A percentile compares a stretch with the other conserved stretches of the same genome.
phyloP scores from a whole-genome alignment of 2,329 filamentous ascomycete species.

The Westerdykella ornata region DNA sequence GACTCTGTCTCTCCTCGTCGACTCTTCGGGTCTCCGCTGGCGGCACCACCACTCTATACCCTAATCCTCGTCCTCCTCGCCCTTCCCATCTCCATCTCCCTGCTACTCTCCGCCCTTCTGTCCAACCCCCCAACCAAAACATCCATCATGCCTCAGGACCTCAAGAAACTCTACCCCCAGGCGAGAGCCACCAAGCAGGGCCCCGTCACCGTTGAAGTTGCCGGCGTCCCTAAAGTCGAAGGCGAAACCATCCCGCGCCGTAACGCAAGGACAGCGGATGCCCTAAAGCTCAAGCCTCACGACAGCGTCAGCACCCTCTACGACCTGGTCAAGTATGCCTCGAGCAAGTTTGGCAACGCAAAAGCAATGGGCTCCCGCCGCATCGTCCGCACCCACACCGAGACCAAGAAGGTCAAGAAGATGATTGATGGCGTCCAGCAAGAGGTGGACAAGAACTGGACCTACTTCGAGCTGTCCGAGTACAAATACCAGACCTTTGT shows the following conservation, averaged over 20 bases:
- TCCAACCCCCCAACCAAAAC: constrained; percentile 7
- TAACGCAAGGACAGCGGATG: constrained; percentile 63
- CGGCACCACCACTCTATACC: constrained; percentile 11
- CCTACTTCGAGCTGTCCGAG: constrained; percentile 73
- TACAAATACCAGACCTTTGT: constrained; percentile 73
- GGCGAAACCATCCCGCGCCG: constrained; percentile 82
- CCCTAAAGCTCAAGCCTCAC: constrained; percentile 58
- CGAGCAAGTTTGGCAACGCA: constrained; percentile 49
- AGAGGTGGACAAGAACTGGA: constrained; percentile 86
- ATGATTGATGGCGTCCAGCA: constrained; percentile 71
- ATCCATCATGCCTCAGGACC: constrained; percentile 36
- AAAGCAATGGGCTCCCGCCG: constrained; percentile 59
- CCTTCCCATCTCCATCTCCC: constrained; percentile 6
- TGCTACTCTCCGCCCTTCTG: constrained; percentile 15
- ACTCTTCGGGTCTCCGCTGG: constrained; percentile 14
- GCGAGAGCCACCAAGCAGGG: constrained; percentile 53
- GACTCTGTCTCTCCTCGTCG: constrained; percentile 5
- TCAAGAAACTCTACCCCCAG: constrained; percentile 45
- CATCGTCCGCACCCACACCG: constrained; percentile 69
- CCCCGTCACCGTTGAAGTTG: constrained; percentile 67
- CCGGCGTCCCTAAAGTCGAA: constrained; percentile 60
- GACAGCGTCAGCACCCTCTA: constrained; percentile 69
- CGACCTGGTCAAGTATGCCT: constrained; percentile 67
- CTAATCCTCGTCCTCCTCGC: constrained; percentile 10
- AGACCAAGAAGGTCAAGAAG: constrained; percentile 87